phyloP scores from a whole-genome alignment of 768 basidiomycete genomes.

The Calocybe indica region DNA sequence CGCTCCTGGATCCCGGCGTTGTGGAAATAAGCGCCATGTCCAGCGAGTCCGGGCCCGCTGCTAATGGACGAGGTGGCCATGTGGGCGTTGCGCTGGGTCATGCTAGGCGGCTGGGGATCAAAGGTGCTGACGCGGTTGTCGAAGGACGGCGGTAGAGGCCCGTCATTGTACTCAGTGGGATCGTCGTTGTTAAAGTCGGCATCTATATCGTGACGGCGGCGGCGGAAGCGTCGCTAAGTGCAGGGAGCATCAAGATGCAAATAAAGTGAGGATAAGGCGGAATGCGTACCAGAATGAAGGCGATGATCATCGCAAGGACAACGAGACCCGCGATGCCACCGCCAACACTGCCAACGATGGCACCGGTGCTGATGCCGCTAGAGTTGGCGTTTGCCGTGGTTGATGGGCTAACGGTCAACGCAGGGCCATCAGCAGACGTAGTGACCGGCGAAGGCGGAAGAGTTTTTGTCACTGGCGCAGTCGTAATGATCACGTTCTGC shows the following conservation, averaged over 20 bases:
- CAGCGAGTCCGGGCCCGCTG: slow-evolving; percentile 30
- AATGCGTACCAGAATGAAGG: slow-evolving; percentile 33
- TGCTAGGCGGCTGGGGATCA: slow-evolving; percentile 16
- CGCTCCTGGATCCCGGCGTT: slow-evolving; percentile 31
- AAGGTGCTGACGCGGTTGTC: slow-evolving; percentile 19
- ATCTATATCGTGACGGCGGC: slow-evolving; percentile 18
- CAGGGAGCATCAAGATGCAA: slow-evolving; percentile 2
- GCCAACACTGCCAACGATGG: slow-evolving; percentile 31
- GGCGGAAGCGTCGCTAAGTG: slow-evolving; percentile 31
- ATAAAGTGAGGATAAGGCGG: neutral
- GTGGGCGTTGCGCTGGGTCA: slow-evolving; percentile 13
- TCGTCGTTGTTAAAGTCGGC: slow-evolving; percentile 30
- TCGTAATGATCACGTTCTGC: slow-evolving; percentile 11
- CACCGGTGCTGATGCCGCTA: slow-evolving; percentile 28
- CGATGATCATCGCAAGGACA: slow-evolving; percentile 28
- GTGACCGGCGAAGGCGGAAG: slow-evolving; percentile 8
- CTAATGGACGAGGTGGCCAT: slow-evolving; percentile 15
- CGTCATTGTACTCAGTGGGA: neutral
- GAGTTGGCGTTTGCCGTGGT: slow-evolving; percentile 8
- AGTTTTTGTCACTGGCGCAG: slow-evolving; percentile 9
- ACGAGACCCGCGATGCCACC: slow-evolving; percentile 34
- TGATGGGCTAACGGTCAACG: slow-evolving; percentile 12
- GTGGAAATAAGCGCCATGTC: slow-evolving; percentile 29
- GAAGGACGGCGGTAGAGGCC: slow-evolving; percentile 3
- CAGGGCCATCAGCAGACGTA: slow-evolving; percentile 8